Evolutionary conservation across 2,329 filamentous ascomycete species (phyloP).

Genomic region (Polytolypa hystricis): DNA sequence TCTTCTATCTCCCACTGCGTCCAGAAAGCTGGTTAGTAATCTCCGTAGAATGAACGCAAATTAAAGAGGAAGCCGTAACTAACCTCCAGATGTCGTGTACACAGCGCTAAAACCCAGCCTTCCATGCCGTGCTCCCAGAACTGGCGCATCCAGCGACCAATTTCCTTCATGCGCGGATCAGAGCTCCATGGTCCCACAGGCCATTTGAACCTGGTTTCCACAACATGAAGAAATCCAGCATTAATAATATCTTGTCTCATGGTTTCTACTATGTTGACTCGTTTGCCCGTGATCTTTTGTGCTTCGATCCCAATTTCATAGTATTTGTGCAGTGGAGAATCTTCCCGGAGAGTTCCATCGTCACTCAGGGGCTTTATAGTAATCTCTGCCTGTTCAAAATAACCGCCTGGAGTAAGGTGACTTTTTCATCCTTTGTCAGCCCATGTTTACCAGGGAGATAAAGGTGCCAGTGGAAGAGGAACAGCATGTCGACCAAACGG

Average conservation of each 20-base stretch:
- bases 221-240: conserved; percentile 36
- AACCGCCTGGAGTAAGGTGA: conserved; percentile 22
- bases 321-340: conserved; percentile 14
- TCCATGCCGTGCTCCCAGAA: conserved; percentile 9
- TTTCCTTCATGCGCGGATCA: conserved; percentile 15
- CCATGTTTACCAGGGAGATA: not conserved
- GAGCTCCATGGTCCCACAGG: conserved; percentile 33
- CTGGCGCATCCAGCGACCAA: not conserved
- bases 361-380: conserved; percentile 14
- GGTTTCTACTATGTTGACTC: conserved; percentile 14
- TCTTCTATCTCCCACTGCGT: conserved; percentile 3
- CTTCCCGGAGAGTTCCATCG: conserved; percentile 14
- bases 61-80: not conserved
- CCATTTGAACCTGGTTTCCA: conserved; percentile 31
- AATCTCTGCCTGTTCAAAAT: conserved; percentile 23
- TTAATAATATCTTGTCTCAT: conserved; percentile 21
- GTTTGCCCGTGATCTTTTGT: conserved; percentile 15
- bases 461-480: not conserved
- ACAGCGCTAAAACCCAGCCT: conserved; percentile 4
- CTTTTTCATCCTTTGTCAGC: conserved; percentile 9
- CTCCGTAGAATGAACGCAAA: too few species aligned
- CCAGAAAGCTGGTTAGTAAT: not conserved
- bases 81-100: not conserved
- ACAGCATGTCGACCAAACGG: too few species aligned
- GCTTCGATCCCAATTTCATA: conserved; percentile 11